These are phyloP conservation scores for Pythium aphanidermatum DNA, from an alignment of 352 stramenopile genomes.

Conservation along the genomic window DNA sequence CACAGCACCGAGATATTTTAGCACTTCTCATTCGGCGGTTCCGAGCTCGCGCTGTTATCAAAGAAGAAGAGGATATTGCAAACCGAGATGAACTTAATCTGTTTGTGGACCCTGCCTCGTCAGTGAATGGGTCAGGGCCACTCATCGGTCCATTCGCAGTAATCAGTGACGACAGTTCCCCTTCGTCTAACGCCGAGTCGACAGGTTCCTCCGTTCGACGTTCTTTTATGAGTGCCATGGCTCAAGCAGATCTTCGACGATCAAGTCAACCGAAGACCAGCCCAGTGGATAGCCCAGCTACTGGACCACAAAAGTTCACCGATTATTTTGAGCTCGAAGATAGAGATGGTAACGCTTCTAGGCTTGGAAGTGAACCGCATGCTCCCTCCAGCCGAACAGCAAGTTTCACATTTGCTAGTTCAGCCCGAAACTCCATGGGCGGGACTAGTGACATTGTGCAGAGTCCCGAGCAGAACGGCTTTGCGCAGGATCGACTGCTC, in stretches of 20 bases:
- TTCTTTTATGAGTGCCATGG: no score
- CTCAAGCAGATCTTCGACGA: neutral
- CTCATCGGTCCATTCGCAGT: neutral
- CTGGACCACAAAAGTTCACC: neutral
- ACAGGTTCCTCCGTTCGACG: no score
- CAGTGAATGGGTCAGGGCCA: no score
- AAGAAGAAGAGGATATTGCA: slow-evolving; percentile 51
- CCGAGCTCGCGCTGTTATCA: slow-evolving; percentile 35
- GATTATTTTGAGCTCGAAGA: neutral
- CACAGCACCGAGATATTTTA: slow-evolving; percentile 73
- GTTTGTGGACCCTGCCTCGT: slow-evolving; percentile 63
- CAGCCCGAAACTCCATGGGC: slow-evolving; percentile 2
- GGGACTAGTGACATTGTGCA: neutral
- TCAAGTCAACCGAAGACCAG: neutral
- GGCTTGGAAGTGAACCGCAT: neutral
- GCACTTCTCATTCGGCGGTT: slow-evolving; percentile 67
- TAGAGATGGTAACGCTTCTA: neutral
- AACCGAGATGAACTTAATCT: slow-evolving; percentile 55
- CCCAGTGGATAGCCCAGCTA: neutral
- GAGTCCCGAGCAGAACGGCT: neutral
- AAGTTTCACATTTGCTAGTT: slow-evolving; percentile 8
- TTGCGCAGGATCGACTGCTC: slow-evolving; percentile 54
- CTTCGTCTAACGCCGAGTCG: neutral
- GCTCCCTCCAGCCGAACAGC: slow-evolving; percentile 9
- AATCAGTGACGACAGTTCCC: neutral